Evolutionary conservation across 257 asterid genomes (phyloP).

Genomic region (Ilex asprella): DNA sequence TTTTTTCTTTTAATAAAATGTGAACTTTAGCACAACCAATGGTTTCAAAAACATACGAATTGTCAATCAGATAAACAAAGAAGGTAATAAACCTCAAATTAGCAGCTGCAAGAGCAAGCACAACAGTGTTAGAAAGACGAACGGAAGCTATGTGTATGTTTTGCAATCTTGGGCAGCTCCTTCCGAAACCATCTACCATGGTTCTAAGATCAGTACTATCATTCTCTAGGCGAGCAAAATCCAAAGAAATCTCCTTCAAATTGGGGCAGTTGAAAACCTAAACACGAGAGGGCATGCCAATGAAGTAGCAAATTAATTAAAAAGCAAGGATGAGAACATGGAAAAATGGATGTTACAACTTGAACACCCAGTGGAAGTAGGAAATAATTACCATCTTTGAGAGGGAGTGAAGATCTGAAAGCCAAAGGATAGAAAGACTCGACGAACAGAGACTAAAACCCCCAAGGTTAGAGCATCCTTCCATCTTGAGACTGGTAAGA

Average conservation of each 20-base stretch:
- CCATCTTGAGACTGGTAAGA: slow-evolving; percentile 83
- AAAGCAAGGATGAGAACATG: background rate
- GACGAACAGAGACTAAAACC: slow-evolving; percentile 58
- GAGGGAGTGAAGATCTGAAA: slow-evolving; percentile 77
- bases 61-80: background rate
- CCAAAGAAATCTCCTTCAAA: slow-evolving; percentile 74
- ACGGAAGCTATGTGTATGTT: slow-evolving; percentile 76
- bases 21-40: no score
- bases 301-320: background rate
- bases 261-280: slow-evolving; percentile 85
- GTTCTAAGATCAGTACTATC: slow-evolving; percentile 68
- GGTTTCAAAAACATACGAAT: background rate
- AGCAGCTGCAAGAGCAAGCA: slow-evolving; percentile 78
- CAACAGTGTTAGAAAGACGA: slow-evolving; percentile 70
- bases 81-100: slow-evolving; percentile 52
- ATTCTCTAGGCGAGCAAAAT: slow-evolving; percentile 73
- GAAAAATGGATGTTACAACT: background rate
- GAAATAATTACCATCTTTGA: slow-evolving; percentile 58
- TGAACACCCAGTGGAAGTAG: background rate
- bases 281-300: slow-evolving; percentile 7
- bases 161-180: slow-evolving; percentile 83
- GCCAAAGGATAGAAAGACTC: slow-evolving; percentile 70
- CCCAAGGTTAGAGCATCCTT: slow-evolving; percentile 88
- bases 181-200: slow-evolving; percentile 61
- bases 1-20: no score